phyloP scores from a whole-genome alignment of 2,329 filamentous ascomycete species.

The Chrysosporium keratinophilum region DNA sequence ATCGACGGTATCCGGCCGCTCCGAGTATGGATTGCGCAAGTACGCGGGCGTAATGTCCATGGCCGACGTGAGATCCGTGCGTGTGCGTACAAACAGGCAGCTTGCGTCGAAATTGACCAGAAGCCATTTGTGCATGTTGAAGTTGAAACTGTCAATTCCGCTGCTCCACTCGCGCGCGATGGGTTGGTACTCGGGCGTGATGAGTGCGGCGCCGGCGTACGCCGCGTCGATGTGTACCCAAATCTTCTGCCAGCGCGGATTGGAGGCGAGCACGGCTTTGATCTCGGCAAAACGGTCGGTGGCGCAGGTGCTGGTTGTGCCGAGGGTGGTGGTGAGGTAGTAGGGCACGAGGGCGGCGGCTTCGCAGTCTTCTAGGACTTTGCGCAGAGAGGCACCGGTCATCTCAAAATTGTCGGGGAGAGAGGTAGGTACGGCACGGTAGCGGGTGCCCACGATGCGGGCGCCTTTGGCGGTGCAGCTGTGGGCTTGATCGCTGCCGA shows the following conservation, averaged over 20 bases:
- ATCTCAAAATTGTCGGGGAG: slow-evolving; percentile 58
- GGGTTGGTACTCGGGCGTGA: slow-evolving; percentile 70
- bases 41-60: slow-evolving; percentile 72
- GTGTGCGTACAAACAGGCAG: slow-evolving; percentile 66
- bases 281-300: slow-evolving; percentile 71
- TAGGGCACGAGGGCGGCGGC: slow-evolving; percentile 68
- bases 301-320: slow-evolving; percentile 80
- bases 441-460: slow-evolving; percentile 74
- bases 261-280: slow-evolving; percentile 42
- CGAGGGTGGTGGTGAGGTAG: slow-evolving; percentile 72
- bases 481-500: slow-evolving; percentile 71
- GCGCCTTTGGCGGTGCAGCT: slow-evolving; percentile 80
- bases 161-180: slow-evolving; percentile 49
- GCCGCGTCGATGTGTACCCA: slow-evolving; percentile 95
- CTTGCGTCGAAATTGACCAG: slow-evolving; percentile 85
- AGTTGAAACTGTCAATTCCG: slow-evolving; percentile 76
- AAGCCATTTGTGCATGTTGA: slow-evolving; percentile 97
- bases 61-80: slow-evolving; percentile 66
- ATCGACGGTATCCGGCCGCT: slow-evolving; percentile 77
- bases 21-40: slow-evolving; percentile 69
- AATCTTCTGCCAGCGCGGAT: slow-evolving; percentile 45
- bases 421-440: slow-evolving; percentile 55
- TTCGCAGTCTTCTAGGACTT: slow-evolving; percentile 54
- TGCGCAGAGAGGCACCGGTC: slow-evolving; percentile 52
- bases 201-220: slow-evolving; percentile 75